A percentile compares a stretch with the other conserved stretches of the same genome.
phyloP scores from a whole-genome alignment of 495 filamentous ascomycete species.

The Ramalina peruviana region DNA sequence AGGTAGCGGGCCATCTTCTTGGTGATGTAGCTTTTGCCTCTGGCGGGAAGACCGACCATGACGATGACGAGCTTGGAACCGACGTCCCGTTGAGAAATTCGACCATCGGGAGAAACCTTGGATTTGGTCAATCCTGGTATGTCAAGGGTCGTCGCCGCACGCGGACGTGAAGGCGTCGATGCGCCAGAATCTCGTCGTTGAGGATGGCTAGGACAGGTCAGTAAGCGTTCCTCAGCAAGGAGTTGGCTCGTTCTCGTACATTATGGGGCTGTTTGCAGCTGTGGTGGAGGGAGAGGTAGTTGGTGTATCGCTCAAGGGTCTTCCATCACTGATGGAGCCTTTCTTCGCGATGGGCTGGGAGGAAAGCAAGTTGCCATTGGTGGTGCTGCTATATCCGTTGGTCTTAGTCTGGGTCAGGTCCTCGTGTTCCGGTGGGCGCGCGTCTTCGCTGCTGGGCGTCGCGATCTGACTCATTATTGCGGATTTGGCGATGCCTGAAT shows the following conservation, averaged over 20 bases:
- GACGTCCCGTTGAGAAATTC: slow-evolving; percentile 82
- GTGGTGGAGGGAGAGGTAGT: slow-evolving; percentile 52
- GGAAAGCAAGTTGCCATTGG: slow-evolving; percentile 4
- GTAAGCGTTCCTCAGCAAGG: slow-evolving; percentile 4
- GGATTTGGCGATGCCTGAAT: slow-evolving; percentile 44
- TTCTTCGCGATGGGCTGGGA: slow-evolving; percentile 1
- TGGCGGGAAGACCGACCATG: slow-evolving; percentile 91
- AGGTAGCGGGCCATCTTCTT: slow-evolving; percentile 97
- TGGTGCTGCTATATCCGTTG: not conserved
- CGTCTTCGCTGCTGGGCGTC: slow-evolving; percentile 11
- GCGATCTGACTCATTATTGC: slow-evolving; percentile 40
- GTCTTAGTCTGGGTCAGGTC: not conserved
- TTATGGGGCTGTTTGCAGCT: slow-evolving; percentile 54
- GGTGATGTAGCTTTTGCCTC: slow-evolving; percentile 96
- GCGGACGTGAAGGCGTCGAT: slow-evolving; percentile 48
- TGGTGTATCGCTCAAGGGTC: slow-evolving; percentile 53
- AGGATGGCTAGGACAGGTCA: slow-evolving; percentile 29
- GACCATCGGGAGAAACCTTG: slow-evolving; percentile 84
- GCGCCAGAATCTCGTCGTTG: slow-evolving; percentile 46
- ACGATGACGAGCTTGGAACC: slow-evolving; percentile 93
- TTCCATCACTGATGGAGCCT: slow-evolving; percentile 34
- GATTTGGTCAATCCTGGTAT: slow-evolving; percentile 86
- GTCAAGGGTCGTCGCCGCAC: slow-evolving; percentile 64
- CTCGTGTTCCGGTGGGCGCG: slow-evolving; percentile 7
- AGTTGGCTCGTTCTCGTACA: slow-evolving; percentile 34